Percentiles rank a stretch among this genome's conserved stretches.
Evolutionary conservation across 179 eudicot genomes (phyloP).

Genomic region (Patellifolia procumbens): DNA sequence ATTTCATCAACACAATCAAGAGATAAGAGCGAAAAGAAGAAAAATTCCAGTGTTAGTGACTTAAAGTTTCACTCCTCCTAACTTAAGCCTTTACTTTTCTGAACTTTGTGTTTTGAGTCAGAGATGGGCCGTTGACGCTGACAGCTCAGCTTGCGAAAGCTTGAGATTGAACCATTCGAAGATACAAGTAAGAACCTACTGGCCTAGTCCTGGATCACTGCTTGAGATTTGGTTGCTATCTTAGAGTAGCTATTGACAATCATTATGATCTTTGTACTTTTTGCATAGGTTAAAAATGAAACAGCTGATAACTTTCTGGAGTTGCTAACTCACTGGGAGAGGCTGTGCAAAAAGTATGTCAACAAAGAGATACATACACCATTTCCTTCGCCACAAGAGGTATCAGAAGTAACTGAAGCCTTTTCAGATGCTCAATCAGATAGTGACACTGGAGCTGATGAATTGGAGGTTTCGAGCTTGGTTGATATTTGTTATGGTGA

Average conservation of each 20-base stretch:
- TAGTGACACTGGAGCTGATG: slow-evolving; percentile 32
- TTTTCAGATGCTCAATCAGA: slow-evolving; percentile 23
- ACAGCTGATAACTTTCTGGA: slow-evolving; percentile 84
- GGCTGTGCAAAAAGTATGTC: slow-evolving; percentile 60
- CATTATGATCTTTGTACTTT: slow-evolving; percentile 17
- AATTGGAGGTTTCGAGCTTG: slow-evolving; percentile 68
- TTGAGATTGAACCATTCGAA: slow-evolving; percentile 86
- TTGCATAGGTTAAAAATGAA: slow-evolving; percentile 70
- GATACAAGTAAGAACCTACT: slow-evolving; percentile 56
- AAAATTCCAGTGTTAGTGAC: neutral
- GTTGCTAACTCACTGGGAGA: slow-evolving; percentile 82
- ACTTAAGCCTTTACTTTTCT: slow-evolving; percentile 8
- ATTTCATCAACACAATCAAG: slow-evolving; percentile 13
- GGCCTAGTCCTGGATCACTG: slow-evolving; percentile 10
- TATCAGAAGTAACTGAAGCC: slow-evolving; percentile 18
- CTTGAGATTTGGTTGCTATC: slow-evolving; percentile 11
- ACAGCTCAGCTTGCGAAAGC: slow-evolving; percentile 79
- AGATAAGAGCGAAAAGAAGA: neutral
- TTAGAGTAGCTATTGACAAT: slow-evolving; percentile 25
- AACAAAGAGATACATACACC: slow-evolving; percentile 34
- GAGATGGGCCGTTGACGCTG: slow-evolving; percentile 94
- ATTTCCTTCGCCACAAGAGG: slow-evolving; percentile 32
- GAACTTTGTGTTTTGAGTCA: slow-evolving; percentile 28
- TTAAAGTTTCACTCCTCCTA: neutral
- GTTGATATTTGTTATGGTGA: slow-evolving; percentile 83